Evolutionary conservation across 345 rosid genomes (phyloP), one percentile per base, ranked within the genome.

Genomic region (Hibiscus tridactylites): DNA sequence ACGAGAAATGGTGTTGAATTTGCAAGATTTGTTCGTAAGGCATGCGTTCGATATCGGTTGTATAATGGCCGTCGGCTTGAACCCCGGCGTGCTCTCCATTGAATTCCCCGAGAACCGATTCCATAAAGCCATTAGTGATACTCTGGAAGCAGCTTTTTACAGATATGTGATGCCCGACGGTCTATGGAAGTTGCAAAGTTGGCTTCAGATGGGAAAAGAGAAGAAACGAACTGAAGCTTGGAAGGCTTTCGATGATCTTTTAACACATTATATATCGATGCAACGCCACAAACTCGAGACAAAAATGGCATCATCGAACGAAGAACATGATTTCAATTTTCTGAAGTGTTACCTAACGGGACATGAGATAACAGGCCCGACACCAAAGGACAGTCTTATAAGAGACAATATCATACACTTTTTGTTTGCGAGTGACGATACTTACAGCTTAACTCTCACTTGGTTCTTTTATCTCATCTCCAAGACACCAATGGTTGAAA

Each of bases 391-490:
- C 3, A 17, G 54, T 69, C 61, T 57, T 24, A 60, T 68, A 50
- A 61, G 73, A 16, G 73, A 77, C 31, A 73, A 67, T 21, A 1
- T 66, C 21, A 2, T 33, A 6, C 44, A 52, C 46, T 21, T 77
- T 9, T 9, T 69, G 62, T 57, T 68, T 2, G 80, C 73, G 0
- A 39, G 54, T 10, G 33, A 21, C 5, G 79, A 71, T 15, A 75
- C 79, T 6, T 49, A 49, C 8, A 57, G 47, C 12, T 3, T 62
- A 12, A 15, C 73, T 52, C 54, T 79, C 6, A 44, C 75, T 2
- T 79, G 76, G 79, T 79, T 79, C 70, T 79, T 79, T 50, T 71
- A 66, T 77, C 57, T 79, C 15, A 54, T 75, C 11, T 59, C 73
- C n/a, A 31, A 65, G 15, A 28, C 72, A 42, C 81, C 78, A 24